Base-by-base conservation (phyloP, 805 yeast species). In the Ascoidea tarda region DNA sequence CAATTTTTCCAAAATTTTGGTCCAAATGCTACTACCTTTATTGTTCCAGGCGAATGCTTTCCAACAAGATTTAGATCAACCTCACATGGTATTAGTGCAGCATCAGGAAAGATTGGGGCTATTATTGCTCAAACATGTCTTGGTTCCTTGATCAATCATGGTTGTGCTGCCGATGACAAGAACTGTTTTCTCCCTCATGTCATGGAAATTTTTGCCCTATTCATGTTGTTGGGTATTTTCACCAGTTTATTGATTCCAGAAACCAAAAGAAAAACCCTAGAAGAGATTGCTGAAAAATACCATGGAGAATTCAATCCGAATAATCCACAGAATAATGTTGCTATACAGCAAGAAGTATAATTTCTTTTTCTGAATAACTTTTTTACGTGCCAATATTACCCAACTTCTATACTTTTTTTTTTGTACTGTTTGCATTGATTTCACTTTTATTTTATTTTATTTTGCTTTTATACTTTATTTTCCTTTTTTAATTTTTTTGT, bases 31-130 rank as follows among this genome's bases (percentile, higher is more conserved):
- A 89, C 96, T 50, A 88, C 96, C 53, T 88, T 88, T 66, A 79
- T 89, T 63, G 77, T 86, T 64, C 96, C 96, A 51, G 96, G 95
- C 70, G 96, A 88, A 74, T 73, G 80, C 65, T 89, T 74, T 84
- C 96, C 96, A 67, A 87, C 96, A 52, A 82, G 95, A 76, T 88
- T 86, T 73, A 84, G 96, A 82, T 87, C 96, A 21, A 81, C 95
- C 59, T 96, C 96, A 50, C 96, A 88, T 63, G 96, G 96, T 76
- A 76, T 88, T 58, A 87, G 95, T 57, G 96, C 96, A 61, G 96
- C 95, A 50, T 69, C 79, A 44, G 96, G 96, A 75, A 88, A 88
- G 69, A 74, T 87, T 62, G 96, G 96, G 73, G 95, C 96, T 55
- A 87, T 88, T 60, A 79, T 88, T 74, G 96, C 96, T 32, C 93